A percentile compares a stretch with the other conserved stretches of the same genome.
Evolutionary conservation across 2,329 filamentous ascomycete species (phyloP).

Genomic region (Talaromyces funiculosus): DNA sequence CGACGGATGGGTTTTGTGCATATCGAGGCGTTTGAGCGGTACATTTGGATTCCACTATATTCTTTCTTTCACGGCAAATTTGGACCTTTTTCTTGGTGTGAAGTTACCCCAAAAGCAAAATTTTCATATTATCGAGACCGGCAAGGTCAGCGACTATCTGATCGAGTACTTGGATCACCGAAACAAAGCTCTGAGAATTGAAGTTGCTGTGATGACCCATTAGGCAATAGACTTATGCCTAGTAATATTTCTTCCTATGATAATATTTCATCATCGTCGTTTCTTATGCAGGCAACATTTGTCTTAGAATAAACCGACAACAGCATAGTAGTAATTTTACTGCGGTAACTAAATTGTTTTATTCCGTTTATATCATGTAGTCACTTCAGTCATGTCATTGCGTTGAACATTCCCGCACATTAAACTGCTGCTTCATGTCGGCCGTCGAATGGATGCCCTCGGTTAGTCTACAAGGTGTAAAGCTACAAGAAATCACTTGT

Average conservation of each 20-base stretch:
- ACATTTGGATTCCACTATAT: not conserved
- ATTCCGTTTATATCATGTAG: not conserved
- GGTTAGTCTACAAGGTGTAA: not conserved
- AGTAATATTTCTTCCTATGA: not conserved
- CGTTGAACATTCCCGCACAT: not conserved
- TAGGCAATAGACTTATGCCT: not conserved
- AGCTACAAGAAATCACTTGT: not conserved
- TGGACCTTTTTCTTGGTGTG: not conserved
- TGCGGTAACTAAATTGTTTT: too few relatives aligned
- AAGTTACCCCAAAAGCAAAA: not conserved
- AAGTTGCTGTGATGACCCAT: not conserved
- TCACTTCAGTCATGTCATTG: too few relatives aligned
- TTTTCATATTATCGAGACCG: not conserved
- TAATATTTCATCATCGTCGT: not conserved
- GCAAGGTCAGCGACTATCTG: not conserved
- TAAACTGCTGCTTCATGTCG: not conserved
- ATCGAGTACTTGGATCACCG: not conserved
- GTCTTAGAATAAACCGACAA: too few relatives aligned
- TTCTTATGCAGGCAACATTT: not conserved
- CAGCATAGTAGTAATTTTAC: too few relatives aligned
- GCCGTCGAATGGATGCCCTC: not conserved
- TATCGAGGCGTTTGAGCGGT: not conserved
- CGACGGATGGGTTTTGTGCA: not conserved
- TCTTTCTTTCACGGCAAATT: not conserved
- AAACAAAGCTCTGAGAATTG: not conserved